Conservation (phyloP, 176 grass and related monocot genomes). For the Calamus simplicifolius region DNA sequence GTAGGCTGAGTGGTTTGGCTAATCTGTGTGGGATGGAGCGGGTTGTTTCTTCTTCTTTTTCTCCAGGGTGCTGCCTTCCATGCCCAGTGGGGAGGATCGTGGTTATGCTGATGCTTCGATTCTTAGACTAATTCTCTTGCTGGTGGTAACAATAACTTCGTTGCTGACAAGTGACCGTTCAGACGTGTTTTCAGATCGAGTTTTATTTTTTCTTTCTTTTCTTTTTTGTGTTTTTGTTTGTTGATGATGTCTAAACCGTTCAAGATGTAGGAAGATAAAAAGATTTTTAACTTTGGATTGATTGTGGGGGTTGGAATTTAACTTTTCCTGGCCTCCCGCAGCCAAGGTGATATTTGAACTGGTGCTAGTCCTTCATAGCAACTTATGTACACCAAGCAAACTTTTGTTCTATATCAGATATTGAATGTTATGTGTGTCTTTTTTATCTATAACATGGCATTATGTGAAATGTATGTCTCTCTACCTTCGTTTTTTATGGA, state of each 20-base stretch:
- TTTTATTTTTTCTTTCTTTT: background rate
- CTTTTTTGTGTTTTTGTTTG: constrained; percentile 5
- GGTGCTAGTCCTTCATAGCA: background rate
- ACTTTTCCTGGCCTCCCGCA: background rate
- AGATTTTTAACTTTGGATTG: background rate
- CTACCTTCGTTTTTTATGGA: background rate
- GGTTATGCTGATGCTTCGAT: background rate
- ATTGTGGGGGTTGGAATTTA: background rate
- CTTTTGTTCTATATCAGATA: background rate
- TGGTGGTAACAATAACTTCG: background rate
- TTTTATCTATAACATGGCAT: background rate
- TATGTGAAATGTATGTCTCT: background rate
- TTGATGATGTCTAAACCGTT: background rate
- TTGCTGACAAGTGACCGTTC: background rate
- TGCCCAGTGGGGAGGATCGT: background rate
- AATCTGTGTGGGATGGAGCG: background rate
- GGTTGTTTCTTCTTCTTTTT: background rate
- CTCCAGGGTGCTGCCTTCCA: constrained; percentile 1
- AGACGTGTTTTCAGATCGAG: background rate
- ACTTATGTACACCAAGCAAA: background rate
- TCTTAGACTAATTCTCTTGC: background rate
- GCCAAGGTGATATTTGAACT: background rate
- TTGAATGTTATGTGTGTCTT: background rate
- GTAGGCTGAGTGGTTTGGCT: constrained; percentile 4
- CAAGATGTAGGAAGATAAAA: background rate